Percentiles rank a stretch among this genome's conserved stretches.
These are phyloP conservation scores for Dissophora globulifera DNA, from an alignment of 192 early-diverging fungal genomes.

Conservation along the genomic window DNA sequence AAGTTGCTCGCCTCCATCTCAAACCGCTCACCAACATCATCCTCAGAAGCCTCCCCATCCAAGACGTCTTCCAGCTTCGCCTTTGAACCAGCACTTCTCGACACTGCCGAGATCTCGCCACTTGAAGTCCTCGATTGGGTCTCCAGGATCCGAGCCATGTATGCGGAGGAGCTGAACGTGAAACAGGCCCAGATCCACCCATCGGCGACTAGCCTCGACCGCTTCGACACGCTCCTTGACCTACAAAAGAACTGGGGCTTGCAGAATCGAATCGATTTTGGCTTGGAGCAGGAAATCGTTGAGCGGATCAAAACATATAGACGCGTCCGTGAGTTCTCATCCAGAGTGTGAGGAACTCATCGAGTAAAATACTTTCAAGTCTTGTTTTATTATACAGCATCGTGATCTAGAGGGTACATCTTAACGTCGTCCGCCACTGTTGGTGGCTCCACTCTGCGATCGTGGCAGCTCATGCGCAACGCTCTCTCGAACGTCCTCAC, in stretches of 20 bases:
- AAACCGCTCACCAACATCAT: not conserved
- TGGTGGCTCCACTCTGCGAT: slow-evolving; percentile 27
- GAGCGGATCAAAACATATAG: slow-evolving; percentile 48
- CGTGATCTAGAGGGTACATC: not conserved
- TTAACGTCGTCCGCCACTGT: slow-evolving; percentile 15
- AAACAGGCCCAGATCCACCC: slow-evolving; percentile 45
- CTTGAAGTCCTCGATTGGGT: slow-evolving; percentile 50
- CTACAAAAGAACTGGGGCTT: slow-evolving; percentile 39
- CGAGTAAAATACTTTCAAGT: no score
- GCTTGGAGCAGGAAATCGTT: slow-evolving; percentile 46
- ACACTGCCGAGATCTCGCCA: slow-evolving; percentile 43
- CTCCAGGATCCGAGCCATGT: slow-evolving; percentile 38
- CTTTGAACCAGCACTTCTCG: slow-evolving; percentile 13
- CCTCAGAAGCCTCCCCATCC: no score
- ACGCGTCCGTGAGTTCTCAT: slow-evolving; percentile 45
- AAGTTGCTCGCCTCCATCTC: slow-evolving; percentile 5
- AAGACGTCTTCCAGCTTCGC: not conserved
- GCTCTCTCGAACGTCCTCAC: slow-evolving; percentile 21
- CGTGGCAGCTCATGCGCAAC: slow-evolving; percentile 45
- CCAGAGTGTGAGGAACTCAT: slow-evolving; percentile 3
- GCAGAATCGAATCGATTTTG: slow-evolving; percentile 38
- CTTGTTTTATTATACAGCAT: no score
- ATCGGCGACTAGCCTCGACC: slow-evolving; percentile 20
- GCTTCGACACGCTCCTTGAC: slow-evolving; percentile 28
- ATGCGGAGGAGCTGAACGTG: slow-evolving; percentile 34